Evolutionary conservation across 2,329 filamentous ascomycete species (phyloP), one percentile per base, ranked within the genome.

Genomic region (Chaetomiaceae sp.): DNA sequence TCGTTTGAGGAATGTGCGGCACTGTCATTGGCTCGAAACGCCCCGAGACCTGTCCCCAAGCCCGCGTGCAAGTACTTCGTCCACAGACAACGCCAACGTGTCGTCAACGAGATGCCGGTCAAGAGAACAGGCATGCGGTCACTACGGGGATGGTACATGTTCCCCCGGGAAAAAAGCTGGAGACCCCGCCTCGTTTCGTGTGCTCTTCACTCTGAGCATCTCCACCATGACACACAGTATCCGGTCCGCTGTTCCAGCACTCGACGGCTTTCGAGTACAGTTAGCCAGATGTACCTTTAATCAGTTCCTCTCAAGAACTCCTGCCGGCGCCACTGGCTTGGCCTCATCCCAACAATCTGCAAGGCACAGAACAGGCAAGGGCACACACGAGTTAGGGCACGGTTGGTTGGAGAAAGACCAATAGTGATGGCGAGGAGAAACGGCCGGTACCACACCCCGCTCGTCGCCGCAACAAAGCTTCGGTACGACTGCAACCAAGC

Each of bases 1-100:
- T 52, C 48, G 41, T 51, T 49, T 38, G 35, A 51, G 48, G 22
- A 32, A 3, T 22, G n/a, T 18, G 19, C 4, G 18, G 9, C 19
- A n/a, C 29, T n/a, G 14, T n/a, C 12, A 32, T 5, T n/a, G 12
- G n/a, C n/a, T n/a, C 29, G 29, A 14, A 32, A n/a, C 4, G 12
- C 3, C 14, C 14, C 29, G 29, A 14, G 14, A 14, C 12, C 5
- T n/a, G 29, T 6, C n/a, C 12, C 12, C 12, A 14, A n/a, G n/a
- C 14, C 5, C 6, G 12, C 9, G 14, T n/a, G 19, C 11, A 22
- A 9, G 22, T 37, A n/a, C n/a, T n/a, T n/a, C n/a, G n/a, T n/a
- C n/a, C n/a, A n/a, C n/a, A n/a, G n/a, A n/a, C n/a, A n/a, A n/a
- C n/a, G n/a, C n/a, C n/a, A n/a, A n/a, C n/a, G n/a, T n/a, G n/a